Evolutionary conservation across 2,329 filamentous ascomycete genomes (phyloP), one percentile per base, ranked within the genome.

Genomic region (Calonectria hawksworthii): DNA sequence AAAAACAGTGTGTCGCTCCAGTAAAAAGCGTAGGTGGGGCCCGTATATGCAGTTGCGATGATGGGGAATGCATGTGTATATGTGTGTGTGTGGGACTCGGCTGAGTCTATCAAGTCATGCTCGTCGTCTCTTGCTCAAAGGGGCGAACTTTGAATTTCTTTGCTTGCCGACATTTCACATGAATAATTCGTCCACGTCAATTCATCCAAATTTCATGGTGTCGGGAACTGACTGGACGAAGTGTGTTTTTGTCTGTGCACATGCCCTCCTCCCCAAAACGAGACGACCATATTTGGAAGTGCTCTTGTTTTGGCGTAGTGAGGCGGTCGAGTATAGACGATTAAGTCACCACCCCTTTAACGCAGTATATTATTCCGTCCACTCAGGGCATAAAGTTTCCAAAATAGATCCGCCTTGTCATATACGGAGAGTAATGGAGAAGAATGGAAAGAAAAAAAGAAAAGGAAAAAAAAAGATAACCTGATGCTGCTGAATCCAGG

Each of bases 341-440:
- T 61, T 61, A 61, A 61, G 34, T 41, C n/a, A 61, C 56, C 56
- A 61, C 56, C 56, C 54, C 52, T 16, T 61, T 61, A 61, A 61
- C 56, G 8, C 56, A 38, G 10, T n/a, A 16, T 38, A 61, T 61
- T 61, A 61, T 61, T 61, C 34, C 56, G 56, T 61, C 56, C 34
- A 41, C n/a, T 61, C 8, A 41, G n/a, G 34, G 34, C 56, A 41
- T 61, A 28, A 41, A 61, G 34, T 61, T 61, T 36, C 44, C 32
- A 34, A 61, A 61, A 61, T 61, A 41, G 54, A 59, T 36, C 8
- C n/a, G 7, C 13, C 21, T 32, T 59, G 30, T 18, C 21, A n/a
- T n/a, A 59, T 54, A 30, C n/a, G 44, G 36, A 23, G 44, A 13
- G n/a, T 23, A 8, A 47, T 47, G 54, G 32, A 11, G 28, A 26